phyloP scores from a whole-genome alignment of 495 filamentous ascomycete genomes.

The Ascodesmis nigricans region DNA sequence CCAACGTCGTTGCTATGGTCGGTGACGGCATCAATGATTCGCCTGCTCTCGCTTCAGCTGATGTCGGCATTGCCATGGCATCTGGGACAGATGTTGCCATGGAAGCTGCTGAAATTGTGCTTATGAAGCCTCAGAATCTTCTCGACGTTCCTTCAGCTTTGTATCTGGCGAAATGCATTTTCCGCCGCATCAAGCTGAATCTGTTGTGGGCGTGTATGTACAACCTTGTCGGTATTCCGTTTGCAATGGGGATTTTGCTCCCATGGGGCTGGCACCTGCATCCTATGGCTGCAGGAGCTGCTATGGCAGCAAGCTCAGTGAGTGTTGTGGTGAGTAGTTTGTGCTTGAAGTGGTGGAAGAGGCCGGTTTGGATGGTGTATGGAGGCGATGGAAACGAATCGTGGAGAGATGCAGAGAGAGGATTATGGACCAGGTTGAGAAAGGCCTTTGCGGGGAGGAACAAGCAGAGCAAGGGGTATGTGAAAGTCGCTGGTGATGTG shows the following conservation, averaged over 20 bases:
- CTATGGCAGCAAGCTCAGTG: slow-evolving; percentile 81
- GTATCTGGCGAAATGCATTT: slow-evolving; percentile 63
- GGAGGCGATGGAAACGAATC: slow-evolving; percentile 26
- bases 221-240: slow-evolving; percentile 78
- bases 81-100: slow-evolving; percentile 93
- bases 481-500: background rate
- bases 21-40: slow-evolving; percentile 99
- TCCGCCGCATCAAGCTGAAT: slow-evolving; percentile 83
- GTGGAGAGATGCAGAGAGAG: slow-evolving; percentile 1
- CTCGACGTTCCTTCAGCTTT: slow-evolving; percentile 77
- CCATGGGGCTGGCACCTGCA: slow-evolving; percentile 73
- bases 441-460: no score
- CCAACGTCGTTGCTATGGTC: slow-evolving; percentile 83
- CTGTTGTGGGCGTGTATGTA: slow-evolving; percentile 79
- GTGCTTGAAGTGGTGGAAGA: slow-evolving; percentile 65
- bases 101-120: slow-evolving; percentile 88
- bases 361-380: slow-evolving; percentile 70
- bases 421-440: no score
- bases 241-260: slow-evolving; percentile 89
- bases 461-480: background rate
- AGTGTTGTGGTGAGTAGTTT: slow-evolving; percentile 72
- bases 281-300: slow-evolving; percentile 82
- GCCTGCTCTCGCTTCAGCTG: slow-evolving; percentile 75
- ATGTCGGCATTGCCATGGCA: slow-evolving; percentile 79
- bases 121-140: slow-evolving; percentile 81